Evolutionary conservation across 805 yeast species (phyloP).

Genomic region (Jamesozyma gamospora): DNA sequence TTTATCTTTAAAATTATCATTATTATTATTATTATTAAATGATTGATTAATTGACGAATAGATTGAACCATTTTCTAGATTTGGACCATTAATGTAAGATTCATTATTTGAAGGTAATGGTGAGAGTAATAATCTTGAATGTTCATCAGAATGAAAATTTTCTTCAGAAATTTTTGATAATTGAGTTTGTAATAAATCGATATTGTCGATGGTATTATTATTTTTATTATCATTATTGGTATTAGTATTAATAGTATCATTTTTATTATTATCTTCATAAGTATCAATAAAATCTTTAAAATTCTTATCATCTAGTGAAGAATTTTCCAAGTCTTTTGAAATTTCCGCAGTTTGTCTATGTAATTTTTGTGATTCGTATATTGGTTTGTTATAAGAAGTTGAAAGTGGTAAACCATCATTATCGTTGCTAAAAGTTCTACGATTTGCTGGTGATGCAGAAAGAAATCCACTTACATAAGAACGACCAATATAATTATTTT

Average conservation of each 20-base stretch:
- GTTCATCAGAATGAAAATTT: constrained; percentile 3
- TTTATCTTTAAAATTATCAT: neutral
- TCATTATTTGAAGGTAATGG: constrained; percentile 9
- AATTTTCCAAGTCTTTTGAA: constrained; percentile 20
- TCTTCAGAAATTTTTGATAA: constrained; percentile 4
- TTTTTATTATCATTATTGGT: too few relatives aligned
- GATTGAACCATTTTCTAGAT: neutral
- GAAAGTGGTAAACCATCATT: constrained; percentile 8
- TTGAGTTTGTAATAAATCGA: neutral
- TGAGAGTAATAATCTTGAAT: constrained; percentile 8
- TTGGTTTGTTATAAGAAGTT: constrained; percentile 8
- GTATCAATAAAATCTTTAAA: constrained; percentile 9
- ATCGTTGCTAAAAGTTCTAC: constrained; percentile 1
- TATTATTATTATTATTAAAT: neutral
- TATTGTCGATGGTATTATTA: neutral
- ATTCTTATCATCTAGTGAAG: constrained; percentile 10
- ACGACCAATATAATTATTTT: constrained; percentile 19
- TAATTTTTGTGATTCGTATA: constrained; percentile 21
- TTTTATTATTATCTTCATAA: constrained; percentile 6
- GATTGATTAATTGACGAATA: neutral
- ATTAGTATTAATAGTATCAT: neutral
- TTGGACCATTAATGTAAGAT: neutral
- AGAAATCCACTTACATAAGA: constrained; percentile 23
- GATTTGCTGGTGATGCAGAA: constrained; percentile 13
- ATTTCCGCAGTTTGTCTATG: constrained; percentile 29